phyloP scores from a whole-genome alignment of 805 yeast genomes.

The Yamadazyma paraphyllophila region DNA sequence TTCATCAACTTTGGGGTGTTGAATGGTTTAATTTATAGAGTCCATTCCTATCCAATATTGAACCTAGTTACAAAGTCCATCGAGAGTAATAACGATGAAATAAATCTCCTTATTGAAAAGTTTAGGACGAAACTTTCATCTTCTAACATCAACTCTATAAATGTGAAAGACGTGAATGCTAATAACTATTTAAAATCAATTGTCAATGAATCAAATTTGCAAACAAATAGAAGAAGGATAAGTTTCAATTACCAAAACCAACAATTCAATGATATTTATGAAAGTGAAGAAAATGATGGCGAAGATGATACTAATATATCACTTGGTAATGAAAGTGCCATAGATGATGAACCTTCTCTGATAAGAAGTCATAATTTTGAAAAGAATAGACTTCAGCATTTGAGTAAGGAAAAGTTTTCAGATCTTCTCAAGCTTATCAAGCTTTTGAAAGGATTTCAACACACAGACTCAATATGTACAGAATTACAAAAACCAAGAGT shows the following conservation, averaged over 20 bases:
- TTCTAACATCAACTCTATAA: conserved; percentile 10
- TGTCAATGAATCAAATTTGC: conserved; percentile 22
- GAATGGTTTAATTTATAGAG: conserved; percentile 77
- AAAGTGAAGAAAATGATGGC: conserved; percentile 7
- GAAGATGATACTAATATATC: background rate
- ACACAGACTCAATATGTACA: conserved; percentile 69
- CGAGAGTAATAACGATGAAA: conserved; percentile 27
- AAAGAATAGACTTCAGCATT: conserved; percentile 5
- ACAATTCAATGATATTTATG: conserved; percentile 6
- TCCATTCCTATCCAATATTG: conserved; percentile 70
- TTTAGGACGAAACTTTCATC: conserved; percentile 11
- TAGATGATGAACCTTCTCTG: conserved; percentile 1
- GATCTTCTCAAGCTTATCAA: conserved; percentile 40
- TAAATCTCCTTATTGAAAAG: conserved; percentile 16
- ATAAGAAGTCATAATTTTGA: background rate
- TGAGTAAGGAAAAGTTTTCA: conserved; percentile 16
- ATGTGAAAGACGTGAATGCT: conserved; percentile 7
- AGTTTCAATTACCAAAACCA: conserved; percentile 25
- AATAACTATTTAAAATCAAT: conserved; percentile 17
- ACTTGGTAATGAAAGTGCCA: background rate
- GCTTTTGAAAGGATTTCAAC: conserved; percentile 50
- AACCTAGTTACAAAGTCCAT: conserved; percentile 37
- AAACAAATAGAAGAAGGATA: conserved; percentile 26
- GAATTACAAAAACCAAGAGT: conserved; percentile 55
- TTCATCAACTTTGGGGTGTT: conserved; percentile 85